phyloP scores from a whole-genome alignment of 2,329 filamentous ascomycete genomes.

The Ceratocystis colombiana region DNA sequence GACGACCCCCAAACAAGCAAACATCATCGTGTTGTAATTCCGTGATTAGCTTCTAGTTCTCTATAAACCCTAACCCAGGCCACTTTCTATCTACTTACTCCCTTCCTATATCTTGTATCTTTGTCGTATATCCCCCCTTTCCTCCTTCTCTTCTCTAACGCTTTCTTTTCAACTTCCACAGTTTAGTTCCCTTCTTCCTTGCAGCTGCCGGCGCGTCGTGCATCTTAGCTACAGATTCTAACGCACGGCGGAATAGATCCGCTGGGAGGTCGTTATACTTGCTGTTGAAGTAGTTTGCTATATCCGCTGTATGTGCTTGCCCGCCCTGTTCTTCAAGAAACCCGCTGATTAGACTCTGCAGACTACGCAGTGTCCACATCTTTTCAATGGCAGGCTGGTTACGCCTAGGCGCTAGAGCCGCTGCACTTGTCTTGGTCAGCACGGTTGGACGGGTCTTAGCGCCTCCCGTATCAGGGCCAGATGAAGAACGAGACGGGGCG shows the following conservation, averaged over 20 bases:
- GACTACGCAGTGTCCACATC: constrained; percentile 20
- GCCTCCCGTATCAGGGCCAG: constrained; percentile 34
- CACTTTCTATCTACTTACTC: background rate
- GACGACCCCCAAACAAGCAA: background rate
- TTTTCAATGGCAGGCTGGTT: constrained; percentile 32
- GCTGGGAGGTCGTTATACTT: constrained; percentile 23
- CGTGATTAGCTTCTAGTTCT: background rate
- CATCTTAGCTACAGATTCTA: constrained; percentile 65
- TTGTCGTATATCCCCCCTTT: background rate
- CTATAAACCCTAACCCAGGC: background rate
- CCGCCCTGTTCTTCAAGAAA: constrained; percentile 73
- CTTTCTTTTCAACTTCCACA: constrained; percentile 42
- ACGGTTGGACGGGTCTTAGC: constrained; percentile 57
- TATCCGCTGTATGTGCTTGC: constrained; percentile 54
- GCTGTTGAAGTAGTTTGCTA: constrained; percentile 26
- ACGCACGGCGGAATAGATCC: constrained; percentile 59
- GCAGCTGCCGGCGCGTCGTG: constrained; percentile 38
- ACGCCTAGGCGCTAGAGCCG: constrained; percentile 36
- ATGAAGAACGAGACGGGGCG: constrained; percentile 60
- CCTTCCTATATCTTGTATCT: background rate
- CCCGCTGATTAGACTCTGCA: constrained; percentile 30
- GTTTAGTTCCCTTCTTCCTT: constrained; percentile 44
- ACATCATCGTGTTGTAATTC: background rate
- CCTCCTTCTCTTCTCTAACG: background rate
- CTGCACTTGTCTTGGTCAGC: background rate